These are phyloP conservation scores for Macadamia integrifolia DNA, from an alignment of 164 flowering plant genomes.

Conservation along the genomic window DNA sequence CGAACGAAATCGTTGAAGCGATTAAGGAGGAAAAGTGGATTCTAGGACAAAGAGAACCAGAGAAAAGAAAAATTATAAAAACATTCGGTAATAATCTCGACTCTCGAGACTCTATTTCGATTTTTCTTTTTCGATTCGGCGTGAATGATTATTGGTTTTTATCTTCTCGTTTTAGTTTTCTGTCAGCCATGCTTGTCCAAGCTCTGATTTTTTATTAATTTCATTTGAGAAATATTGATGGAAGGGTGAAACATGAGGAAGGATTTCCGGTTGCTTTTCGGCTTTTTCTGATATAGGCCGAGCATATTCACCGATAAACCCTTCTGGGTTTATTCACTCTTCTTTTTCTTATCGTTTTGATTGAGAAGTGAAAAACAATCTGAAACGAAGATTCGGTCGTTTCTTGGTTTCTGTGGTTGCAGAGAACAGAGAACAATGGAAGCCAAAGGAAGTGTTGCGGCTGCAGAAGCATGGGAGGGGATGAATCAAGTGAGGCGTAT, in stretches of 20 bases:
- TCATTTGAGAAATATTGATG: not conserved
- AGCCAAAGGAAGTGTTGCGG: no score
- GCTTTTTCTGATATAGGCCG: not conserved
- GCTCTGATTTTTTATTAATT: no score
- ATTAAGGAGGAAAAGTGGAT: not conserved
- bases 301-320: not conserved
- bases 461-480: slow-evolving; percentile 26
- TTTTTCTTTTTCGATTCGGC: not conserved
- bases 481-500: slow-evolving; percentile 39
- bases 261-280: not conserved
- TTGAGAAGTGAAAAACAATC: not conserved
- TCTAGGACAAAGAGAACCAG: not conserved
- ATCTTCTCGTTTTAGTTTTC: not conserved
- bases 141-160: not conserved
- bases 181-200: not conserved
- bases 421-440: no score
- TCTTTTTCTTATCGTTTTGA: not conserved
- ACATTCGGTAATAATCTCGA: not conserved
- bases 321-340: not conserved
- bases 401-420: not conserved
- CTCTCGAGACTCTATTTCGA: not conserved
- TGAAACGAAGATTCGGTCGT: not conserved
- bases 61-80: not conserved
- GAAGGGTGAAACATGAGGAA: not conserved
- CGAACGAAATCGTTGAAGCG: not conserved